phyloP scores from a whole-genome alignment of 495 filamentous ascomycete species.

The Neurospora sp. region DNA sequence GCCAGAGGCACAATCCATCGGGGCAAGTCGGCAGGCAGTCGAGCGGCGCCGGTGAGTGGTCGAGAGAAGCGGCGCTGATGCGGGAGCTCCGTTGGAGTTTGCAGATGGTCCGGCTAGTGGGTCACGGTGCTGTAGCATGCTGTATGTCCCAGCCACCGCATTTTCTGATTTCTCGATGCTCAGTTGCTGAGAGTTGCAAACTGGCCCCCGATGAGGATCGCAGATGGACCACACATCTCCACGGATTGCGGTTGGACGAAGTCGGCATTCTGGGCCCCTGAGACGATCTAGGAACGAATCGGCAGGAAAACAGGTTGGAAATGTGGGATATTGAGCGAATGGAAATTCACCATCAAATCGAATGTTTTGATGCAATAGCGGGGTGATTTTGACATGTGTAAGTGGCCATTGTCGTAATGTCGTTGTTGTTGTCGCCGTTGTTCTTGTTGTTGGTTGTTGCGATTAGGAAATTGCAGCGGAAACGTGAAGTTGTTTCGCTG shows the following conservation, averaged over 20 bases:
- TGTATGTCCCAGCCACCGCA: constrained; percentile 21
- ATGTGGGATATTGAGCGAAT: not conserved
- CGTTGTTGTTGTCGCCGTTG: not conserved
- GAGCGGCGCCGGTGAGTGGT: constrained; percentile 16
- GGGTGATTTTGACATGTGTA: not conserved
- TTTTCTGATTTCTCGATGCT: constrained; percentile 9
- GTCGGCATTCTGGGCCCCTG: not conserved
- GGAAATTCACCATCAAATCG: not conserved
- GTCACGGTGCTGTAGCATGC: constrained; percentile 13
- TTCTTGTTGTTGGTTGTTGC: not conserved
- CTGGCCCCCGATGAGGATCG: not conserved
- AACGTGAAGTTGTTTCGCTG: not conserved
- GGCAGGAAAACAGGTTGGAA: not conserved
- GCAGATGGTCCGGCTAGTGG: constrained; percentile 5
- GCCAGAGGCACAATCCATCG: constrained; percentile 22
- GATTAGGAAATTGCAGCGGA: not conserved
- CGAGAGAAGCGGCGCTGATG: constrained; percentile 11
- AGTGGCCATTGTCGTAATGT: not conserved
- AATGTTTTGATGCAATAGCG: not conserved
- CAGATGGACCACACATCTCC: not conserved
- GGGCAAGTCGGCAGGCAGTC: constrained; percentile 9
- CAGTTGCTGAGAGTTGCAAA: not conserved
- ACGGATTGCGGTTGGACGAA: not conserved
- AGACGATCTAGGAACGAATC: not conserved
- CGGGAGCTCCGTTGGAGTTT: constrained; percentile 13